Conservation (phyloP, 2,329 filamentous ascomycete genomes). For the Lecanicillium sp. region DNA sequence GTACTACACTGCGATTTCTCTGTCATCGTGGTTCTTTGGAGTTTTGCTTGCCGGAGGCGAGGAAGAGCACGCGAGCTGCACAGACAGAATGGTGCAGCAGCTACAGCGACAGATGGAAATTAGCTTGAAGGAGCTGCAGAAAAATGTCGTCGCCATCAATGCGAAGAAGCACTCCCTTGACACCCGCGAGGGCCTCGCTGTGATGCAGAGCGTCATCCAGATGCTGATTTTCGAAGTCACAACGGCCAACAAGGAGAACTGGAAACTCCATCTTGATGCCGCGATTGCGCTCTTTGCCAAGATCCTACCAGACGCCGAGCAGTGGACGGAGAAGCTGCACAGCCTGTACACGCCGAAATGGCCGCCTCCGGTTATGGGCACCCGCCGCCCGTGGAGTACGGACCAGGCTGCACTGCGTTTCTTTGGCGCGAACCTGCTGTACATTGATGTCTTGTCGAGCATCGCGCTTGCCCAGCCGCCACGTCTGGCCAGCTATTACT, state of each 20-base stretch:
- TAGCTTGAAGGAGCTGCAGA: constrained; percentile 38
- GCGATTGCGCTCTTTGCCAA: constrained; percentile 45
- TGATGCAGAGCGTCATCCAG: constrained; percentile 47
- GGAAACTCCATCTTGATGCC: constrained; percentile 44
- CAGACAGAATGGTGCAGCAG: constrained; percentile 30
- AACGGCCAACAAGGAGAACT: constrained; percentile 40
- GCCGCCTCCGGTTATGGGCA: constrained; percentile 28
- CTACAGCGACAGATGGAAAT: constrained; percentile 40
- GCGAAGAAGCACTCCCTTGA: constrained; percentile 24
- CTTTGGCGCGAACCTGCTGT: constrained; percentile 41
- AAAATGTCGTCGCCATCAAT: constrained; percentile 34
- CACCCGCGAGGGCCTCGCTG: constrained; percentile 29
- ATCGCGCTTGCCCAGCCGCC: constrained; percentile 39
- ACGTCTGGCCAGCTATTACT: constrained; percentile 36
- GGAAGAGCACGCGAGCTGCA: constrained; percentile 30
- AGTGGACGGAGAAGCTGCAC: constrained; percentile 32
- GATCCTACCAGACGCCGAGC: constrained; percentile 31
- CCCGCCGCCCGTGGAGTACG: constrained; percentile 35
- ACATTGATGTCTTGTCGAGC: constrained; percentile 44
- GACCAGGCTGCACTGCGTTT: constrained; percentile 43
- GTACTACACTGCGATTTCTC: constrained; percentile 50
- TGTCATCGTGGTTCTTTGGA: constrained; percentile 53
- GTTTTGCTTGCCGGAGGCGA: constrained; percentile 33
- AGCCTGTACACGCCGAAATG: constrained; percentile 26
- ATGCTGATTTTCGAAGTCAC: constrained; percentile 48